Conservation (phyloP, 768 basidiomycete genomes). For the Mycena indigotica region DNA sequence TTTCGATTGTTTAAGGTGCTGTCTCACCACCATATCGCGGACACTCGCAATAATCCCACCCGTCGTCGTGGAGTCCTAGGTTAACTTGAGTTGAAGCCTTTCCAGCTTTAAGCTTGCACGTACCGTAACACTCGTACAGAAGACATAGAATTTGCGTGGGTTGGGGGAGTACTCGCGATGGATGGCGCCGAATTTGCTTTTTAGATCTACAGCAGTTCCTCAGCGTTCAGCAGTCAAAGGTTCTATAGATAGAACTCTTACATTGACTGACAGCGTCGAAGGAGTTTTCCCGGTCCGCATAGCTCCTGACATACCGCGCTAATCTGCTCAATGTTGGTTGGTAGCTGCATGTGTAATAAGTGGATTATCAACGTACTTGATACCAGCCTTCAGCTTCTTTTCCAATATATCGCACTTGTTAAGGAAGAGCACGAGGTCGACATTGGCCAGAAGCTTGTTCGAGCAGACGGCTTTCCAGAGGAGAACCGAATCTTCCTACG, state of each 20-base stretch:
- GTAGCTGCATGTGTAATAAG: too few relatives aligned
- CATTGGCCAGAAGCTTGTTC: constrained; percentile 77
- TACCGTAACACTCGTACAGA: constrained; percentile 76
- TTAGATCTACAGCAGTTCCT: constrained; percentile 52
- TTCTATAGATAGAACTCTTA: constrained; percentile 41
- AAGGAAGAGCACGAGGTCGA: constrained; percentile 81
- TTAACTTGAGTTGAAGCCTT: not conserved
- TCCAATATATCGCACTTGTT: constrained; percentile 88
- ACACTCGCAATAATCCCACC: constrained; percentile 79
- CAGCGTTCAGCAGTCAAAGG: not conserved
- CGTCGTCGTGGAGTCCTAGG: constrained; percentile 68
- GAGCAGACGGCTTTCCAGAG: constrained; percentile 86
- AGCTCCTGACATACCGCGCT: constrained; percentile 71
- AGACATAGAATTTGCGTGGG: constrained; percentile 77
- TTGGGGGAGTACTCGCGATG: constrained; percentile 75
- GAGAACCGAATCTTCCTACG: constrained; percentile 82
- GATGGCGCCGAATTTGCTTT: constrained; percentile 72
- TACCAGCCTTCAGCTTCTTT: constrained; percentile 63
- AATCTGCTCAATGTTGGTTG: too few relatives aligned
- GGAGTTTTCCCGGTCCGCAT: constrained; percentile 70
- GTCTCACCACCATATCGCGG: constrained; percentile 80
- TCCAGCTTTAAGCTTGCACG: too few relatives aligned
- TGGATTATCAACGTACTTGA: constrained; percentile 46
- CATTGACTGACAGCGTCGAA: constrained; percentile 74
- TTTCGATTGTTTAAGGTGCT: constrained; percentile 74